phyloP scores from a whole-genome alignment of 306 rosid species.

The Luffa aegyptiaca region DNA sequence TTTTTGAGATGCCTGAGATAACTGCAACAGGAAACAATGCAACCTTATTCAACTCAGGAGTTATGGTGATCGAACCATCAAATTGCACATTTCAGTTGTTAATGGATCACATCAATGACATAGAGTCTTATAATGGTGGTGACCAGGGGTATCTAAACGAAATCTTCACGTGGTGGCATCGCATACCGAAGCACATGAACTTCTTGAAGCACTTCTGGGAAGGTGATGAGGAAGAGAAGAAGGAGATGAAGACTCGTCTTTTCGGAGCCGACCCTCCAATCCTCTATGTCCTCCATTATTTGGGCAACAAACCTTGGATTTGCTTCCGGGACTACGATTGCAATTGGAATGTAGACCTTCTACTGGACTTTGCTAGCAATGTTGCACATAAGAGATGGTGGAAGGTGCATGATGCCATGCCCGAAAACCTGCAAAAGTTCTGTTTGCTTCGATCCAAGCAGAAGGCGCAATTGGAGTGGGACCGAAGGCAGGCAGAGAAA shows the following conservation, averaged over 20 bases:
- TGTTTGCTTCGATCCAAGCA: slow-evolving; percentile 77
- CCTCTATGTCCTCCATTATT: slow-evolving; percentile 76
- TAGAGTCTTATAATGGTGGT: slow-evolving; percentile 78
- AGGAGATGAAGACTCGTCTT: slow-evolving; percentile 51
- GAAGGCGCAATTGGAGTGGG: slow-evolving; percentile 81
- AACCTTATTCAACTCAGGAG: slow-evolving; percentile 74
- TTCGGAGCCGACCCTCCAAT: slow-evolving; percentile 68
- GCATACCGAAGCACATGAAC: slow-evolving; percentile 82
- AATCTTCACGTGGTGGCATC: slow-evolving; percentile 88
- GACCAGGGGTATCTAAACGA: slow-evolving; percentile 87
- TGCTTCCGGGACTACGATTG: slow-evolving; percentile 91
- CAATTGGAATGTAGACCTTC: slow-evolving; percentile 72
- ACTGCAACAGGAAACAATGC: slow-evolving; percentile 82
- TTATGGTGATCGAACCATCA: slow-evolving; percentile 81
- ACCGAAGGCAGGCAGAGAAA: slow-evolving; percentile 67
- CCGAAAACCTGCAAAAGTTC: slow-evolving; percentile 48
- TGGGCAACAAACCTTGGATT: slow-evolving; percentile 74
- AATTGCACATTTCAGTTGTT: slow-evolving; percentile 71
- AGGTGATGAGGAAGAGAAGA: slow-evolving; percentile 63
- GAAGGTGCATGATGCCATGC: slow-evolving; percentile 85
- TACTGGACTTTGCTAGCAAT: slow-evolving; percentile 70
- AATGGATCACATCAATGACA: slow-evolving; percentile 74
- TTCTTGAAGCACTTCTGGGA: slow-evolving; percentile 91
- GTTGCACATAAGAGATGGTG: slow-evolving; percentile 81
- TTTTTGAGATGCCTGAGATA: slow-evolving; percentile 72